Base-by-base conservation (phyloP, 495 filamentous ascomycete genomes). In the Xylaria intraflava region DNA sequence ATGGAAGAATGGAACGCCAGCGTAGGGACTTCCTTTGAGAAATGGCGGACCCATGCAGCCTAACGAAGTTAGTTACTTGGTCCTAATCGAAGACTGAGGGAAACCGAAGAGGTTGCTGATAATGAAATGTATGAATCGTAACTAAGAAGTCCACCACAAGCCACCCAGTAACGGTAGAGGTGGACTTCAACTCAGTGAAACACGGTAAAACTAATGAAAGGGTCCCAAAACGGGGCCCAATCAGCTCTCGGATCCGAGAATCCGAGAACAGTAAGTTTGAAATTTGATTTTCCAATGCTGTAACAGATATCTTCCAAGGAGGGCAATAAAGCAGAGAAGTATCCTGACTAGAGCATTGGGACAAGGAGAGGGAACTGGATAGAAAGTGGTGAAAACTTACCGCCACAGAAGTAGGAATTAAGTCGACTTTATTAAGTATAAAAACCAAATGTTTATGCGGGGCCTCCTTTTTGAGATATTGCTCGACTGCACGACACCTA, bases 391-490 rank as follows among this genome's bases (percentile, higher is more conserved):
- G 56, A 60, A 63, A 58, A 90, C 93, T 87, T 88, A 97, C 93
- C 65, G 90, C 93, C 62, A 93, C 86, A 56, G 79, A 82, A 6
- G 90, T 92, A 1, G 94, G 94, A n/a, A 98, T 87, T 48, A 98
- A 72, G 69, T 98, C 93, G 59, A 88, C 89, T 75, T 98, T 98
- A 70, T 98, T 98, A 47, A 98, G 62, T 1, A 97, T 84, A 57
- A 94, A 95, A 6, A 95, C 82, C 46, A 96, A 70, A 67, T 96
- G 90, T 70, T 98, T 98, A 64, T 97, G 93, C 2, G 92, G 89
- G 16, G 89, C 93, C 62, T 98, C 93, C 54, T 91, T 84, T 51
- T 80, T 79, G 46, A 98, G 87, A 62, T 96, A 96, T 68, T 95
- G 95, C 62, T 97, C 93, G 36, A 96, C 83, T 64, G 85, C 89